These are phyloP conservation scores for Kodamaea fukazawae DNA, from an alignment of 805 yeast species.

Conservation along the genomic window DNA sequence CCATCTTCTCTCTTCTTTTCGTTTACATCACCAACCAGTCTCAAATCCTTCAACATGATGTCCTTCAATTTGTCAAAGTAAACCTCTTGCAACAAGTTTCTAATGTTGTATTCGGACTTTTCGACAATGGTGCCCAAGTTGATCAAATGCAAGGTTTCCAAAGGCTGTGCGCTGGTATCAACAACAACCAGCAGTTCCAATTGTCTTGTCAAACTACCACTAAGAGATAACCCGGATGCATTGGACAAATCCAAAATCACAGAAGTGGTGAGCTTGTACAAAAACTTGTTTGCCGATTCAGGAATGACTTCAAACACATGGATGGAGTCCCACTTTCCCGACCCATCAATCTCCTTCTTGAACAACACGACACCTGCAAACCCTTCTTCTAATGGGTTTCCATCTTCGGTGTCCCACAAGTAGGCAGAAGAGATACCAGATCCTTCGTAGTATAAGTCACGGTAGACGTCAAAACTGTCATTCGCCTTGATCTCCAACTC, in stretches of 20 bases:
- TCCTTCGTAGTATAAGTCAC: conserved; percentile 94
- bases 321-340: conserved; percentile 85
- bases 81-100: conserved; percentile 87
- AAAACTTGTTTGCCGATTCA: conserved; percentile 33
- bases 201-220: conserved; percentile 88
- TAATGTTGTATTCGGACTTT: conserved; percentile 80
- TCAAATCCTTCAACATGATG: conserved; percentile 53
- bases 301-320: conserved; percentile 81
- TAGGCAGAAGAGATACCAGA: conserved; percentile 81
- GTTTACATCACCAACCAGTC: conserved; percentile 36
- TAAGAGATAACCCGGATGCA: conserved; percentile 42
- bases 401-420: conserved; percentile 76
- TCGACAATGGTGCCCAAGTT: conserved; percentile 85
- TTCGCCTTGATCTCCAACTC: conserved; percentile 78
- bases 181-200: conserved; percentile 37
- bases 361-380: conserved; percentile 91
- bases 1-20: conserved; percentile 28
- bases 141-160: conserved; percentile 69
- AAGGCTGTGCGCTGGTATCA: conserved; percentile 40
- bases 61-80: conserved; percentile 94
- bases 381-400: conserved; percentile 41
- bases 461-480: conserved; percentile 86
- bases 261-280: conserved; percentile 80
- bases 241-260: conserved; percentile 69
- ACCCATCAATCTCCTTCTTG: conserved; percentile 59